Conservation (phyloP, 2,329 filamentous ascomycete genomes). For the Shiraia sp. region DNA sequence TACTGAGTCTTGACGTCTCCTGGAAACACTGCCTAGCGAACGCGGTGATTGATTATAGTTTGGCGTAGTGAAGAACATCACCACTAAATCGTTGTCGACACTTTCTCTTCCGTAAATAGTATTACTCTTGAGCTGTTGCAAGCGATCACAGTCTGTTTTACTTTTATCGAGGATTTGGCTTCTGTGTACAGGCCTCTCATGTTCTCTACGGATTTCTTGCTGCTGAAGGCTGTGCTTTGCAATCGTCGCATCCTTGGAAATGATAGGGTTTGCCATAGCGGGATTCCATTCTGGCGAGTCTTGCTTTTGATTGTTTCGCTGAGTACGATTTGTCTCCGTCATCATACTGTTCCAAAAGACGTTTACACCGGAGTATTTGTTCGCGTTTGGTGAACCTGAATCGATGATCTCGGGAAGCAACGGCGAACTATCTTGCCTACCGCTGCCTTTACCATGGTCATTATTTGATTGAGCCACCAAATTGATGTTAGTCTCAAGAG, state of each 20-base stretch:
- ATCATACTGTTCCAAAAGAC: constrained; percentile 26
- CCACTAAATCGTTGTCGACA: background rate
- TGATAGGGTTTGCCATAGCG: too few species aligned
- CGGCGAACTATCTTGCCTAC: background rate
- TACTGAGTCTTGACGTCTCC: background rate
- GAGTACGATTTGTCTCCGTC: constrained; percentile 13
- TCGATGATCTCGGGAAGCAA: constrained; percentile 17
- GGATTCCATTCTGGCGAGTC: too few species aligned
- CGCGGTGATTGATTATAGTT: background rate
- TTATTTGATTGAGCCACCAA: too few species aligned
- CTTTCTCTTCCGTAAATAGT: background rate
- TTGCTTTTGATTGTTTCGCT: constrained; percentile 1
- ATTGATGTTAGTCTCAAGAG: too few species aligned
- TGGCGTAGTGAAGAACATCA: background rate
- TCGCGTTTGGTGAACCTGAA: constrained; percentile 12
- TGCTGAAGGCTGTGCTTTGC: background rate
- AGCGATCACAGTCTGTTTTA: background rate
- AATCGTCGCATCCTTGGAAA: too few species aligned
- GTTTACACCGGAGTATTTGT: constrained; percentile 14
- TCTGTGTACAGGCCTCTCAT: background rate
- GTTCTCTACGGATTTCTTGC: background rate
- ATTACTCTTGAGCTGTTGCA: background rate
- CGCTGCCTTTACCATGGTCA: background rate
- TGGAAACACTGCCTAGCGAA: background rate
- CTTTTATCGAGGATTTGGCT: background rate